Conservation (phyloP, 2,329 filamentous ascomycete species). For the Chrysoporthe austroafricana region DNA sequence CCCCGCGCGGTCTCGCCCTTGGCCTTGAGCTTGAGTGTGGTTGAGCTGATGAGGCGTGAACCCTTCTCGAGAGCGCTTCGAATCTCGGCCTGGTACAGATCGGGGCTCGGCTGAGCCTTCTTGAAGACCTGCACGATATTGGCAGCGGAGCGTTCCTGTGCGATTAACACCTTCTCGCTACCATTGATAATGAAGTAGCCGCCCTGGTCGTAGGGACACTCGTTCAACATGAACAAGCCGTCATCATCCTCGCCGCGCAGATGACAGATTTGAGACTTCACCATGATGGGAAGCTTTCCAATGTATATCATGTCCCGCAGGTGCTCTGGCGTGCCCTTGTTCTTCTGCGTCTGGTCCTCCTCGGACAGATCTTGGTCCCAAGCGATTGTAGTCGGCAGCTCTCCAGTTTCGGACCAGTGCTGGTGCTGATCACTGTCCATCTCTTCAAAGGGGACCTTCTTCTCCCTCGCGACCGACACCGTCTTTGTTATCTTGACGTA, state of each 20-base stretch:
- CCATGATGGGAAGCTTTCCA: slow-evolving; percentile 95
- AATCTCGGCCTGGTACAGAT: slow-evolving; percentile 93
- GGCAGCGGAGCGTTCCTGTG: slow-evolving; percentile 94
- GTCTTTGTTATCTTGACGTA: slow-evolving; percentile 88
- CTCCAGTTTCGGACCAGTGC: slow-evolving; percentile 58
- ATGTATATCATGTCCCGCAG: slow-evolving; percentile 82
- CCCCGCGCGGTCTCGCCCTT: slow-evolving; percentile 82
- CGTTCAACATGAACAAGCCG: slow-evolving; percentile 86
- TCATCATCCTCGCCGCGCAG: slow-evolving; percentile 82
- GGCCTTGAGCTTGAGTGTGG: slow-evolving; percentile 86
- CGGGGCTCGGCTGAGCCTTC: slow-evolving; percentile 90
- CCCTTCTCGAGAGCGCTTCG: slow-evolving; percentile 96
- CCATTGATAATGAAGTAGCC: slow-evolving; percentile 99
- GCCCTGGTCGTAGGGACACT: slow-evolving; percentile 97
- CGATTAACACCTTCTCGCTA: slow-evolving; percentile 97
- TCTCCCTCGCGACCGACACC: slow-evolving; percentile 81
- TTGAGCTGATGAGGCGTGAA: slow-evolving; percentile 88
- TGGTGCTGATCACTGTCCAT: slow-evolving; percentile 67
- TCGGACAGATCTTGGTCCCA: slow-evolving; percentile 66
- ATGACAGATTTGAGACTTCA: slow-evolving; percentile 95
- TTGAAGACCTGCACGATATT: slow-evolving; percentile 99
- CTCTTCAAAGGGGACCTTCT: slow-evolving; percentile 66
- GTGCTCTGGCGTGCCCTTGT: slow-evolving; percentile 57
- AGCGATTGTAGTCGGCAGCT: slow-evolving; percentile 60
- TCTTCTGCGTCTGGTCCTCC: slow-evolving; percentile 52